Evolutionary conservation across 768 basidiomycete genomes (phyloP).

Genomic region (Suillus decipiens): DNA sequence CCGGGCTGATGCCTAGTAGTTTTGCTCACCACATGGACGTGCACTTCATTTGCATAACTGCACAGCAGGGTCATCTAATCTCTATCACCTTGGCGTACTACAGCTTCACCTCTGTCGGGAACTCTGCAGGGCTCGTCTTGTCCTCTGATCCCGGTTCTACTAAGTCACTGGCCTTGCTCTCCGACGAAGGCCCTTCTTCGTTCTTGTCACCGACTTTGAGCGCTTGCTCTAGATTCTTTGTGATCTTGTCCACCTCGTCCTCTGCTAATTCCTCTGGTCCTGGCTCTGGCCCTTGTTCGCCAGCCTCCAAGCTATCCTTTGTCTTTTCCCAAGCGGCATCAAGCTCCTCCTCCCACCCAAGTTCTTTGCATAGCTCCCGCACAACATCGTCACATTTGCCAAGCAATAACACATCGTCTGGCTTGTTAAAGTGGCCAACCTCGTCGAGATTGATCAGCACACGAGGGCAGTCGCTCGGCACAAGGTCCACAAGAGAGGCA

Average conservation of each 20-base stretch:
- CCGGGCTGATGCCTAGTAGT: neutral
- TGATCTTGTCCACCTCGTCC: slow-evolving; percentile 31
- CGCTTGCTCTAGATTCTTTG: slow-evolving; percentile 23
- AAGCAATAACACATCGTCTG: slow-evolving; percentile 63
- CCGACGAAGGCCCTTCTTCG: slow-evolving; percentile 1
- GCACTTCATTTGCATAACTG: neutral
- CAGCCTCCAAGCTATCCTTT: slow-evolving; percentile 26
- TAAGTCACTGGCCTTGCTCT: neutral
- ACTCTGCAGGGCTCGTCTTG: neutral
- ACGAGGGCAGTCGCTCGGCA: slow-evolving; percentile 63
- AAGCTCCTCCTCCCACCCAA: slow-evolving; percentile 77
- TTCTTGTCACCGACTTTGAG: slow-evolving; percentile 14
- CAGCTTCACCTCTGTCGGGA: slow-evolving; percentile 13
- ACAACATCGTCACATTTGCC: slow-evolving; percentile 75
- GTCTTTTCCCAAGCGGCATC: slow-evolving; percentile 57
- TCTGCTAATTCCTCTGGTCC: slow-evolving; percentile 12
- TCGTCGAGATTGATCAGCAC: slow-evolving; percentile 87
- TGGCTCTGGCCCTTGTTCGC: slow-evolving; percentile 13
- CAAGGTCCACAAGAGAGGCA: slow-evolving; percentile 68
- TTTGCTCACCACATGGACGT: neutral
- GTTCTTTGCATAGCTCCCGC: slow-evolving; percentile 56
- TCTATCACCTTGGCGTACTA: neutral
- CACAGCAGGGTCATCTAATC: neutral
- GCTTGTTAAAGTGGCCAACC: slow-evolving; percentile 66
- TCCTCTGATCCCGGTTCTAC: neutral